phyloP scores from a whole-genome alignment of 768 basidiomycete genomes.

The Lyophyllum decastes region DNA sequence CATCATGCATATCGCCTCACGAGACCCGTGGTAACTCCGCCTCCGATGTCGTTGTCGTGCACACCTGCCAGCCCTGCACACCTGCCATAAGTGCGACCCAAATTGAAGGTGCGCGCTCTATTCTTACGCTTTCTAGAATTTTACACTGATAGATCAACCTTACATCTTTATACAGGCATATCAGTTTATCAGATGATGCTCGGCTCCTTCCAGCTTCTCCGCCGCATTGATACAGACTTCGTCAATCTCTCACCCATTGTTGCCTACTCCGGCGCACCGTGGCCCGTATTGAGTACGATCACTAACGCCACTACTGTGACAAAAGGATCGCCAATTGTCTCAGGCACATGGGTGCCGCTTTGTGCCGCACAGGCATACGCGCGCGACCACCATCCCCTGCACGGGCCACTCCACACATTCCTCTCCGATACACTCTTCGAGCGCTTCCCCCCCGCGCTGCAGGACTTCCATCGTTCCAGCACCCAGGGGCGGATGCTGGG shows the following conservation, averaged over 20 bases:
- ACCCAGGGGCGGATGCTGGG: conserved; percentile 48
- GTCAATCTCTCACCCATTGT: conserved; percentile 69
- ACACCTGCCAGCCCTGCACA: conserved; percentile 62
- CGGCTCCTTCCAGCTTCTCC: conserved; percentile 54
- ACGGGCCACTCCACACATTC: conserved; percentile 51
- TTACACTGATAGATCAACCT: conserved; percentile 3
- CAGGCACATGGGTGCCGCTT: conserved; percentile 75
- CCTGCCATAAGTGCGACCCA: conserved; percentile 69
- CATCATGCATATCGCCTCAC: conserved; percentile 40
- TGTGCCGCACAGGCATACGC: conserved; percentile 53
- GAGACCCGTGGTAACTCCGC: conserved; percentile 36
- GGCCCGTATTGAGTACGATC: conserved; percentile 37
- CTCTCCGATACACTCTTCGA: conserved; percentile 62
- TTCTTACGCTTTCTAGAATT: conserved; percentile 11
- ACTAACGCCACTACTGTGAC: conserved; percentile 51
- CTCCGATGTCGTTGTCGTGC: conserved; percentile 51
- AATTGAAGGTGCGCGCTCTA: conserved; percentile 57
- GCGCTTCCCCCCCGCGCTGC: conserved; percentile 62
- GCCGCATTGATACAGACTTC: conserved; percentile 79
- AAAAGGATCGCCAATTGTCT: conserved; percentile 52
- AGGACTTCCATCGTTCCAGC: conserved; percentile 55
- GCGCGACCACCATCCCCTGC: conserved; percentile 47
- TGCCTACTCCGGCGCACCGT: conserved; percentile 41
- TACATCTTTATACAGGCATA: conserved; percentile 47
- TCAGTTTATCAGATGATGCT: conserved; percentile 74